Base-by-base conservation (phyloP, 148 eudicot genomes). In the Euryodendron excelsum region DNA sequence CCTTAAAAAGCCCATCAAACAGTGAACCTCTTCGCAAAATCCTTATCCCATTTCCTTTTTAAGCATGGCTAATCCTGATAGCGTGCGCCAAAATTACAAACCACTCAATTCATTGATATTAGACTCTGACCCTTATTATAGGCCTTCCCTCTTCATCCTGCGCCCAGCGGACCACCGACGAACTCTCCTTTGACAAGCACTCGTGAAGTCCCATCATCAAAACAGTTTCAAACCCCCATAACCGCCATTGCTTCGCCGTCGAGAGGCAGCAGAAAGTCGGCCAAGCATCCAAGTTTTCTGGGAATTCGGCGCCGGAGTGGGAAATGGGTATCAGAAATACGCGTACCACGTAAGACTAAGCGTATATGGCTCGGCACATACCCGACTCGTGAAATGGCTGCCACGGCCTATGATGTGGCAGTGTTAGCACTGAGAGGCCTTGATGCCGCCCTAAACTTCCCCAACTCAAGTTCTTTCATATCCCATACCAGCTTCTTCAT, bases 301-400 rank as follows among this genome's bases (percentile, higher is more conserved):
- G 89, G 89, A 33, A 82, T 87, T 18, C 79, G 89, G 41, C 18
- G 69, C 44, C 71, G 89, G 76, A 76, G 84, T 13, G 89, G 87
- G 3, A 87, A 87, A 72, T 87, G 89, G 89, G 87, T 80, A 10
- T 84, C 89, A 23, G 89, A 87, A 60, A 84, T 87, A 5, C 87
- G 89, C 5, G 87, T 84, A 74, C 89, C 89, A 3, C 79, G 85
- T 1, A 84, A 82, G 65, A 78, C 87, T 0, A 87, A 76, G 25
- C 89, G 85, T 12, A 84, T 87, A 27, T 87, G 89, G 89, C 87
- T 87, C 1, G 89, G 89, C 0, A 87, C 89, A 2, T 84, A 69
- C 56, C 74, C 64, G 41, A 84, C 84, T 2, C 87, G 87, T 0
- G 86, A 87, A 39, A 87, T 84, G 89, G 89, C 89, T 6, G 89